A percentile compares a stretch with the other conserved stretches of the same genome.
Conservation (phyloP, 768 basidiomycete species). For the Lactifluus piperatus region DNA sequence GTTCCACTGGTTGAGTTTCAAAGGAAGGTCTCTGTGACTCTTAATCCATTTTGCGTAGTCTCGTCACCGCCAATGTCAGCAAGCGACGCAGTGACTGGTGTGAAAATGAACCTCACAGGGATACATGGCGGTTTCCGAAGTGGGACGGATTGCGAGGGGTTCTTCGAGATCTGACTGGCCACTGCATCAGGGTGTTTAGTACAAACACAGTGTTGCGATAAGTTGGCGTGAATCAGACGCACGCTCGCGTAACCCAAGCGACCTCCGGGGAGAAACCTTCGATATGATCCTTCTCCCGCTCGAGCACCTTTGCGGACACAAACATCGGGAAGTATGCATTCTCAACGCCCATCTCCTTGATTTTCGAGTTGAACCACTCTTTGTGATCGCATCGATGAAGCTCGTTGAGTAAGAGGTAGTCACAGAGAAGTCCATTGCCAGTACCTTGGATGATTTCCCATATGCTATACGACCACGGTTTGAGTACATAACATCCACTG, state of each 20-base stretch:
- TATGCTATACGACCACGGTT: constrained; percentile 94
- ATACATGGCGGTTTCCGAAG: constrained; percentile 99
- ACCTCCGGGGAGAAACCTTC: constrained; percentile 99
- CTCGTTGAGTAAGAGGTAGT: background rate
- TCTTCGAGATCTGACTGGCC: constrained; percentile 93
- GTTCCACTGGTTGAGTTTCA: constrained; percentile 99
- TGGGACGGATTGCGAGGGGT: constrained; percentile 95
- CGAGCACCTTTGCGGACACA: constrained; percentile 83
- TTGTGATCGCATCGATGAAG: background rate
- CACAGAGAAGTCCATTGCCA: constrained; percentile 23
- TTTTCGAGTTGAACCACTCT: constrained; percentile 91
- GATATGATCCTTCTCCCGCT: constrained; percentile 96
- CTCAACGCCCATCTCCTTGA: constrained; percentile 91
- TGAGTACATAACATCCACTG: constrained; percentile 97
- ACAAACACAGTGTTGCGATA: background rate
- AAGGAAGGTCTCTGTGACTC: constrained; percentile 90
- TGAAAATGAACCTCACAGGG: constrained; percentile 56
- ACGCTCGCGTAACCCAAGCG: constrained; percentile 99
- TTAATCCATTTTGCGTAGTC: constrained; percentile 99
- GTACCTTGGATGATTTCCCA: constrained; percentile 97
- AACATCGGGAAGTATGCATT: constrained; percentile 99
- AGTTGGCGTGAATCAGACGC: constrained; percentile 27
- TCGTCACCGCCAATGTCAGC: constrained; percentile 24
- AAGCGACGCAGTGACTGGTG: background rate
- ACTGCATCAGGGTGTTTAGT: constrained; percentile 32